A percentile compares a stretch with the other conserved stretches of the same genome.
Evolutionary conservation across 257 asterid species (phyloP).

Genomic region (Haberlea rhodopensis): DNA sequence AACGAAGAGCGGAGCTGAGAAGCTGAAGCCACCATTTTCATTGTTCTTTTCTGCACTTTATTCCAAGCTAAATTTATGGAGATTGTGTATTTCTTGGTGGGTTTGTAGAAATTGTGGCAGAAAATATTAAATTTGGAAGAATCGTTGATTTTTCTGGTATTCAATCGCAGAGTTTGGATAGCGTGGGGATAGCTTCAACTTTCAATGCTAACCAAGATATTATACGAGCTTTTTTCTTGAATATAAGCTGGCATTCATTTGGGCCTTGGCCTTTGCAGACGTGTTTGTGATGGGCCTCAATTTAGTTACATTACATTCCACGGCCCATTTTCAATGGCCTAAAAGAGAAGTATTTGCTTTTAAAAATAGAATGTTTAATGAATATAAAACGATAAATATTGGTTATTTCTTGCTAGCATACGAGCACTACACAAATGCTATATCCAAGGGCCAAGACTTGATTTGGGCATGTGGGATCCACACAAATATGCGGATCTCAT

Average conservation of each 20-base stretch:
- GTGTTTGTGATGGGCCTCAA: background rate
- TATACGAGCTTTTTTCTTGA: background rate
- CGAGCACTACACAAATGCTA: no score
- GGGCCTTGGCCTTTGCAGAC: background rate
- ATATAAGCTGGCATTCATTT: background rate
- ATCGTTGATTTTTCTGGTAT: slow-evolving; percentile 22
- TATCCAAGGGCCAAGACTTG: no score
- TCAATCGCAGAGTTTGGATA: slow-evolving; percentile 41
- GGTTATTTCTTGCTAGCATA: no score
- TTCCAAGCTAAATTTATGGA: background rate
- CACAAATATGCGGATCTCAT: no score
- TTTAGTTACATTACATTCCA: no score
- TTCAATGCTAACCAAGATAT: slow-evolving; percentile 35
- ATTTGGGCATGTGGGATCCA: no score
- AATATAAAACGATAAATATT: no score
- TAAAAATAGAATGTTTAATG: no score
- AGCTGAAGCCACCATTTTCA: slow-evolving; percentile 49
- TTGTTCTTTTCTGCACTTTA: background rate
- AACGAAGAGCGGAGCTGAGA: slow-evolving; percentile 62
- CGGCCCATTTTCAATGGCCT: no score
- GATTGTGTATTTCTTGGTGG: slow-evolving; percentile 4
- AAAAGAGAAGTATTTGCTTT: no score
- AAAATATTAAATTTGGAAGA: slow-evolving; percentile 6
- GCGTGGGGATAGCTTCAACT: slow-evolving; percentile 41
- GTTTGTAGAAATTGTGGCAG: background rate